Conservation (phyloP, 176 grass and related monocot species). For the barley (Hordeum vulgare) region MorexV3_pseudomolecules_assembly NC_058519.1:457749165-457749664, state of each 20-base stretch:
- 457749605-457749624: conserved; percentile 21
- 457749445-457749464: background rate
- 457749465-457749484: background rate
- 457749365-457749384: background rate
- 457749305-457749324: background rate
- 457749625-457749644: conserved; percentile 68
- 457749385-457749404: background rate
- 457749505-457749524: background rate
- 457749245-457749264: background rate
- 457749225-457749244: background rate
- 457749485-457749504: background rate
- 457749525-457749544: background rate
- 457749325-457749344: background rate
- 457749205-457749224: background rate
- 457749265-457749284: background rate
- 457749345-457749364: background rate
- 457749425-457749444: background rate
- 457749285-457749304: background rate
- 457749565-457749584: background rate
- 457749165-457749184: background rate
- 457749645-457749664: conserved; percentile 85
- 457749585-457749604: background rate
- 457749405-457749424: background rate
- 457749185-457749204: background rate
- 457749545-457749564: background rate